phyloP scores from a whole-genome alignment of 495 filamentous ascomycete genomes.

The Xylaria palmicola region DNA sequence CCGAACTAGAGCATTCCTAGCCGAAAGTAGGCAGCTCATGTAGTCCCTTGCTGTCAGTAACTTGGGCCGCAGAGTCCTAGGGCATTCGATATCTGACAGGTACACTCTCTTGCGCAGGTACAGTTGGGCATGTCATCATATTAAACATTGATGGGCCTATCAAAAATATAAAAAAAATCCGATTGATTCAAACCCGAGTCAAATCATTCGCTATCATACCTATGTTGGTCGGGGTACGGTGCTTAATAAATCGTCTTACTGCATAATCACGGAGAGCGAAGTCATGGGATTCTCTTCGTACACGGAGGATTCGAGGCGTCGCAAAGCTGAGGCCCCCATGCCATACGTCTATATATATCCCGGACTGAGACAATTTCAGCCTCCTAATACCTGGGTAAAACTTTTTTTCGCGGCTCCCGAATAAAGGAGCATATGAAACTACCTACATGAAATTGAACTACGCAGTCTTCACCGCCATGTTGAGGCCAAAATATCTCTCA shows the following conservation, averaged over 20 bases:
- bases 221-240: background rate
- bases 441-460: background rate
- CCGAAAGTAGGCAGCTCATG: too few relatives aligned
- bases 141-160: background rate
- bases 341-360: background rate
- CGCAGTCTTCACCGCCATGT: background rate
- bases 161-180: too few relatives aligned
- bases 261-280: background rate
- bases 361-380: background rate
- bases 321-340: background rate
- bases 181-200: background rate
- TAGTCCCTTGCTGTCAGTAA: too few relatives aligned
- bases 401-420: too few relatives aligned
- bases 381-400: too few relatives aligned
- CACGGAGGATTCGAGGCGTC: background rate
- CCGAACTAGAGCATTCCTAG: conserved; percentile 8
- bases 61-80: too few relatives aligned
- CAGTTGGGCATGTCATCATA: too few relatives aligned
- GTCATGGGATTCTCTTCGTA: background rate
- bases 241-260: background rate
- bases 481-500: background rate
- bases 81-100: too few relatives aligned
- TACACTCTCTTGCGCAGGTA: too few relatives aligned
- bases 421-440: too few relatives aligned
- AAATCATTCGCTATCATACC: background rate